Conservation (phyloP, 345 rosid species). For the Syzygium grande region DNA sequence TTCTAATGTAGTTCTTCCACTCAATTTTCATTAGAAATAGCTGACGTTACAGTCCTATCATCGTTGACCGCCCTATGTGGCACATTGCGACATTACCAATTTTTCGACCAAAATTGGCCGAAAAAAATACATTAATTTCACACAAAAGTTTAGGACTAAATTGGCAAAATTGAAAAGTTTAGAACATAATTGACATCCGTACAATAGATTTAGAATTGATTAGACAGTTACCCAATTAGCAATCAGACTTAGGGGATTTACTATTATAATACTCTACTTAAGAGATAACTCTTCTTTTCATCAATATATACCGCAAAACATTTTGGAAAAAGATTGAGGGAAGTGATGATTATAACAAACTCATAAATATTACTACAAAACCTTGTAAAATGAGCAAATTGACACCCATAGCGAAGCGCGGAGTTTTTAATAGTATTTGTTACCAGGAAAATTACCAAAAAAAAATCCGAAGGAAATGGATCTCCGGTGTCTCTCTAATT, state of each 20-base stretch:
- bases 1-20: not conserved
- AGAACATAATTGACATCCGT: not conserved
- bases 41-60: not conserved
- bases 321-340: not conserved
- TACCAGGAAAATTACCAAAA: not conserved
- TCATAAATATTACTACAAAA: not conserved
- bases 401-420: not conserved
- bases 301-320: not conserved
- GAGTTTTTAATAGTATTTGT: not conserved
- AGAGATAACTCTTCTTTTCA: not conserved
- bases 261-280: not conserved
- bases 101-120: not conserved
- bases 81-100: accelerated
- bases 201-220: not conserved
- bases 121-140: not conserved
- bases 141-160: not conserved
- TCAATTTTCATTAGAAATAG: not conserved
- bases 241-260: not conserved
- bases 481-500: not conserved
- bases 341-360: not conserved
- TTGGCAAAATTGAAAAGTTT: not conserved
- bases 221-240: not conserved
- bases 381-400: not conserved
- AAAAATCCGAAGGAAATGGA: not conserved
- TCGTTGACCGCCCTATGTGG: accelerated